phyloP scores from a whole-genome alignment of 345 rosid genomes.

The Hibiscus trionum region DNA sequence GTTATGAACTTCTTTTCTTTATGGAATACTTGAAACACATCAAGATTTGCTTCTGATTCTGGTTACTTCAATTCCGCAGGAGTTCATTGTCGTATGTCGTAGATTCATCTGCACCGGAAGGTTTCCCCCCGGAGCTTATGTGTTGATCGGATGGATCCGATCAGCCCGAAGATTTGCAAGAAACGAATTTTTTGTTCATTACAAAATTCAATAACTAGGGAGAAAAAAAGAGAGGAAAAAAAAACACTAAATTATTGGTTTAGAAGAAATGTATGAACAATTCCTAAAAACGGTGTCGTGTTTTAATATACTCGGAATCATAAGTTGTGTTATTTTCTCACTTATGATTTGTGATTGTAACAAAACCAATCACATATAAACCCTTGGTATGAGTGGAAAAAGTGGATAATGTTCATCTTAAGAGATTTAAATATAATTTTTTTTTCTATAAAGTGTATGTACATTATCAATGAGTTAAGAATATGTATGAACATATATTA shows the following conservation, averaged over 20 bases:
- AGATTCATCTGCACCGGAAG: neutral
- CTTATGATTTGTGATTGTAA: too few species aligned
- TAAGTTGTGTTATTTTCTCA: too few species aligned
- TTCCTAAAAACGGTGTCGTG: too few species aligned
- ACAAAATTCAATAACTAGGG: conserved; percentile 6
- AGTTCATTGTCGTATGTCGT: neutral
- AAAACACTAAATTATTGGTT: neutral
- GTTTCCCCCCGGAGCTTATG: neutral
- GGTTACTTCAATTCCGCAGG: neutral
- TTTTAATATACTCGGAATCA: too few species aligned
- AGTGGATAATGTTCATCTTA: too few species aligned
- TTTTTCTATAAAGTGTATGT: too few species aligned
- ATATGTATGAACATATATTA: too few species aligned
- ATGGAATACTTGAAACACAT: neutral
- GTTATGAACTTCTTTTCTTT: neutral
- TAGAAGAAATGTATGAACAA: neutral
- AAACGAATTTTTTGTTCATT: conserved; percentile 3
- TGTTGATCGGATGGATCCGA: neutral
- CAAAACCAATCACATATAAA: too few species aligned
- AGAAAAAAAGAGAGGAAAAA: neutral
- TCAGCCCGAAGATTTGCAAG: neutral
- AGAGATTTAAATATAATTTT: too few species aligned
- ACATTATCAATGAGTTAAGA: too few species aligned
- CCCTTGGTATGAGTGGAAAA: too few species aligned
- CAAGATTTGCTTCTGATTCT: neutral